These are phyloP conservation scores for Dryadomyces quercus-mongolicae DNA, from an alignment of 2,329 filamentous ascomycete genomes.

Conservation along the genomic window DNA sequence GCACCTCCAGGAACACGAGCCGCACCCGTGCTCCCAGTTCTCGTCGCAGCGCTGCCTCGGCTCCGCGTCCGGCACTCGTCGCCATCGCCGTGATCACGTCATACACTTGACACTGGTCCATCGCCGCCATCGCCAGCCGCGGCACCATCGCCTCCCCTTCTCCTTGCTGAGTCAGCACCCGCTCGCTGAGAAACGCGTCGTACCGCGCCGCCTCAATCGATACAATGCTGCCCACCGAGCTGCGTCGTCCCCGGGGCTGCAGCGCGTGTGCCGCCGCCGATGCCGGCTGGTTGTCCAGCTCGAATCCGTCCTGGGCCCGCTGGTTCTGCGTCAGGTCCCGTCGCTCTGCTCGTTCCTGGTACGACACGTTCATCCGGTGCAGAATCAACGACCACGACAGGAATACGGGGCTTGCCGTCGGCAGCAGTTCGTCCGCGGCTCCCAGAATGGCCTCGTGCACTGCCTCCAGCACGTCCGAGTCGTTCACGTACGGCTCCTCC, in stretches of 20 bases:
- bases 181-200: constrained; percentile 42
- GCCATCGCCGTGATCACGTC: constrained; percentile 41
- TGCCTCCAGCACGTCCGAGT: constrained; percentile 55
- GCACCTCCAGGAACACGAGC: constrained; percentile 53
- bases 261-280: constrained; percentile 7
- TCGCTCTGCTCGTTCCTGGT: constrained; percentile 48
- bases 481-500: constrained; percentile 52
- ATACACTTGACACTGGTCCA: constrained; percentile 38
- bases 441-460: constrained; percentile 60
- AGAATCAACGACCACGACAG: constrained; percentile 75
- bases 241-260: constrained; percentile 32
- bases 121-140: constrained; percentile 35
- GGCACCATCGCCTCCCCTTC: constrained; percentile 41
- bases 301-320: constrained; percentile 44
- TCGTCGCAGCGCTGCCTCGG: constrained; percentile 34
- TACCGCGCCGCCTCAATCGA: constrained; percentile 49
- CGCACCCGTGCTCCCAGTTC: constrained; percentile 53
- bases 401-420: constrained; percentile 57
- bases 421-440: constrained; percentile 42
- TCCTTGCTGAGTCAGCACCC: constrained; percentile 23
- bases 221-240: constrained; percentile 49
- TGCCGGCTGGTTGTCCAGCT: constrained; percentile 27
- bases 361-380: constrained; percentile 53
- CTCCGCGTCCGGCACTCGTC: constrained; percentile 29
- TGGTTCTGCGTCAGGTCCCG: constrained; percentile 46